Percentiles rank a stretch among this genome's conserved stretches.
Conservation (phyloP, 768 basidiomycete genomes). For the Macrocybe gigantea region DNA sequence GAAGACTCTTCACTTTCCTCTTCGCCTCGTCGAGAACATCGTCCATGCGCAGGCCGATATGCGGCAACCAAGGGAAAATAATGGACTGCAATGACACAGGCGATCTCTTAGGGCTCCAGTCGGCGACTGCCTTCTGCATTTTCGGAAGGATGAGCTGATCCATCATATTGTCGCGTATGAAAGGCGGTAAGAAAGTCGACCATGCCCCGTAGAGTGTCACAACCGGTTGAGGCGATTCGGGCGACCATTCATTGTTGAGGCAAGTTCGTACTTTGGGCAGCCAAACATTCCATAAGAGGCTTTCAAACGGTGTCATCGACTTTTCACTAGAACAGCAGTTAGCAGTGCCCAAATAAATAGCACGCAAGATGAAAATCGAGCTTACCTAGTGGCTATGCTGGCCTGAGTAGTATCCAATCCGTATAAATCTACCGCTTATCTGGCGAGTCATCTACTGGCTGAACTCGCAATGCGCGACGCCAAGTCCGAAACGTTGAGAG, state of each 20-base stretch:
- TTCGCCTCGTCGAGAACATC: constrained; percentile 82
- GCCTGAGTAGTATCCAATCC: constrained; percentile 35
- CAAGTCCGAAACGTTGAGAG: constrained; percentile 63
- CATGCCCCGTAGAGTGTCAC: constrained; percentile 85
- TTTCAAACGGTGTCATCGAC: constrained; percentile 94
- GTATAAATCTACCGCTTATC: constrained; percentile 50
- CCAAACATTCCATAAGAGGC: constrained; percentile 92
- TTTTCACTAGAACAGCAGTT: constrained; percentile 33
- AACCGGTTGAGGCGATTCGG: constrained; percentile 65
- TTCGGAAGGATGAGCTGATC: constrained; percentile 96
- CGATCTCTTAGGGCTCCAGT: constrained; percentile 70
- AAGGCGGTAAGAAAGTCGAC: constrained; percentile 81
- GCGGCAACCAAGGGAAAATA: constrained; percentile 94
- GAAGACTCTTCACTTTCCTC: constrained; percentile 74
- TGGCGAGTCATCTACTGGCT: constrained; percentile 33
- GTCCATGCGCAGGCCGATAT: constrained; percentile 79
- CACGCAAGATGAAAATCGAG: too few species aligned
- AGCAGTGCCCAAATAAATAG: background rate
- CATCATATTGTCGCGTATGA: constrained; percentile 91
- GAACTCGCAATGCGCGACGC: constrained; percentile 63
- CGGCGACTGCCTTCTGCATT: constrained; percentile 73
- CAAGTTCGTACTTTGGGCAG: constrained; percentile 88
- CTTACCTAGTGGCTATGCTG: constrained; percentile 30
- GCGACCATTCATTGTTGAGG: constrained; percentile 94
- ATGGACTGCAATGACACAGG: constrained; percentile 65